phyloP scores from a whole-genome alignment of 1,284 basidiomycete genomes.

The Tylopilus orsonianus region DNA sequence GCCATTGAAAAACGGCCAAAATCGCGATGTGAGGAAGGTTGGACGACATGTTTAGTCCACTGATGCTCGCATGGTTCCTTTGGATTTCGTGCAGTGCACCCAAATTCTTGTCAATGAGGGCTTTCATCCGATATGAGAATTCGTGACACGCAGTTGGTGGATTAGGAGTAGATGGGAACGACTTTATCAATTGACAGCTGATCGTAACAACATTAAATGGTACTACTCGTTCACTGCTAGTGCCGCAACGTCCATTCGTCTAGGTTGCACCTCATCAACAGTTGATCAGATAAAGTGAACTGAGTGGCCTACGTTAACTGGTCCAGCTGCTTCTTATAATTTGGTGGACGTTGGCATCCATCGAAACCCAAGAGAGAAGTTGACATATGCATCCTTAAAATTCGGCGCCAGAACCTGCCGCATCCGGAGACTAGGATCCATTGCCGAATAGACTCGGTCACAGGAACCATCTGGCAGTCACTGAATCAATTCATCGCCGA shows the following conservation, averaged over 20 bases:
- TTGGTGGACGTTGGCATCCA: no score
- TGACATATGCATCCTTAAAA: no score
- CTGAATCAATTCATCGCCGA: no score
- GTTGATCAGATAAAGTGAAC: not conserved
- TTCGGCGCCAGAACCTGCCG: no score
- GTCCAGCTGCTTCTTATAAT: not conserved
- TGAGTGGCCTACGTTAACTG: not conserved
- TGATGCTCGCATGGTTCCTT: not conserved
- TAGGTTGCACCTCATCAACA: not conserved
- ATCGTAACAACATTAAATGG: not conserved
- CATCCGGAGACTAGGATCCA: not conserved
- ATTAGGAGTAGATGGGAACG: not conserved
- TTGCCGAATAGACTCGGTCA: not conserved
- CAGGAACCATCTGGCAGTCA: not conserved
- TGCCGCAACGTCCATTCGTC: not conserved
- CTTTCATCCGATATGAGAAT: slow-evolving; percentile 3
- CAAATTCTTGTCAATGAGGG: not conserved
- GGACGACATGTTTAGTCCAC: not conserved
- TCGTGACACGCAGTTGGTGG: not conserved
- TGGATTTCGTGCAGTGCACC: not conserved
- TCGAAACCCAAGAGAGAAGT: no score
- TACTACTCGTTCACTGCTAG: not conserved
- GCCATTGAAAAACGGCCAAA: no score
- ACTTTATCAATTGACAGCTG: not conserved
- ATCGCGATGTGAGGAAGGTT: not conserved